These are phyloP conservation scores for Clavariopsis aquatica DNA, from an alignment of 495 filamentous ascomycete genomes.

Conservation along the genomic window DNA sequence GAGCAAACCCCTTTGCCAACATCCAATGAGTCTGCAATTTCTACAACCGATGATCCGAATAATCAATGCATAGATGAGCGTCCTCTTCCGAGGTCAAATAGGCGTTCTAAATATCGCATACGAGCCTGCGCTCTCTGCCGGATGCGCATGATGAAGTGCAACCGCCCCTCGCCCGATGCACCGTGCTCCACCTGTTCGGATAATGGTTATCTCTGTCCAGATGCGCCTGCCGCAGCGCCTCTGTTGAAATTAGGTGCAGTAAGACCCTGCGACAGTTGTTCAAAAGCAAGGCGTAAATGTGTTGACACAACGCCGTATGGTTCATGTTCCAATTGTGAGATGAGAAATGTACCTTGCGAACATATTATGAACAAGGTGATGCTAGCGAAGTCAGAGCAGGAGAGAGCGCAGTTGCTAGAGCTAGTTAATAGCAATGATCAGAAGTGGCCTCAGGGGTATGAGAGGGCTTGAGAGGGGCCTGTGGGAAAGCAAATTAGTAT, in stretches of 20 bases:
- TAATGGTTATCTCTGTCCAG: background rate
- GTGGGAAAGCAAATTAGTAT: too few species aligned
- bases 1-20: background rate
- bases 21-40: background rate
- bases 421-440: background rate
- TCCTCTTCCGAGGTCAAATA: too few species aligned
- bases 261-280: background rate
- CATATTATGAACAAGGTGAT: background rate
- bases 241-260: background rate
- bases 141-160: background rate
- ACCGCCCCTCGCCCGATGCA: background rate
- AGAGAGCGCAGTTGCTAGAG: background rate
- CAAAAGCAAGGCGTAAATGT: background rate
- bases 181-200: background rate
- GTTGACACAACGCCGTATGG: background rate
- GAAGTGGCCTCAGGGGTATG: background rate
- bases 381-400: background rate
- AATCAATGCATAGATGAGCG: too few species aligned
- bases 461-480: too few species aligned
- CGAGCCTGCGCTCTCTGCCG: background rate
- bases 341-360: background rate
- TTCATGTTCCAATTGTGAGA: background rate
- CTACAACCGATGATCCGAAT: background rate
- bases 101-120: background rate
- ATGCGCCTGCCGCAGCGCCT: background rate